Base-by-base conservation (phyloP, 495 filamentous ascomycete genomes). In the Aspergillus haitiensis region DNA sequence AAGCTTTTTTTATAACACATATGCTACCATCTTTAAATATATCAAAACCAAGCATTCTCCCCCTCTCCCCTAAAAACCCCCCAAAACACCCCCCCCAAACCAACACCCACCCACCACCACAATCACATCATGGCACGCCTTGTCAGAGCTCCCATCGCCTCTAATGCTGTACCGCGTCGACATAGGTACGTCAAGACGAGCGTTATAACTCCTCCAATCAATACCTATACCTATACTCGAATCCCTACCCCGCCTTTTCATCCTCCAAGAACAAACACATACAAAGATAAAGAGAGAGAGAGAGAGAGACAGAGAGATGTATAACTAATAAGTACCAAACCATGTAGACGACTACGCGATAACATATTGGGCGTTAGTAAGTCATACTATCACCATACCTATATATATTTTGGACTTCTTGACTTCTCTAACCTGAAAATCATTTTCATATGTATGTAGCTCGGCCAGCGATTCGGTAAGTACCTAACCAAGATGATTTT, bases 391-490 rank as follows among this genome's bases (percentile, higher is more conserved):
- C 21, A 33, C 0, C 39, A 18, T 10, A 11, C 21, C 7, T 32
- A 27, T 27, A 27, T 27, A 27, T 27, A 27, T 27, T 27, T 27
- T 1, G 21, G 21, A 27, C 21, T 27, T 27, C 21, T 27, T 27
- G 21, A 27, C 21, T 27, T 27, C 21, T 27, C 21, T 27, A 27
- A 27, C 21, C 21, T 27, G 21, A 27, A 12, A 42, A 8, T 15
- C 5, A 42, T 9, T 42, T 9, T 42, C 16, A 18, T 18, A 7
- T 6, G 11, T 47, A 18, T 47, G 3, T 59, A 88, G 87, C 86
- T 1, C 86, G 84, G 54, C 80, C 80, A 1, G 83, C 84, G 10
- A 88, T 91, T 56, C 77, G 88, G 88, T 90, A 78, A n/a, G 81
- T 13, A 57, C 6, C 8, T 31, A 34, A 7, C 36, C 6, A 35